A percentile compares a stretch with the other conserved stretches of the same genome.
These are phyloP conservation scores for Exophiala alcalophila DNA, from an alignment of 2,329 filamentous ascomycete species.

Conservation along the genomic window DNA sequence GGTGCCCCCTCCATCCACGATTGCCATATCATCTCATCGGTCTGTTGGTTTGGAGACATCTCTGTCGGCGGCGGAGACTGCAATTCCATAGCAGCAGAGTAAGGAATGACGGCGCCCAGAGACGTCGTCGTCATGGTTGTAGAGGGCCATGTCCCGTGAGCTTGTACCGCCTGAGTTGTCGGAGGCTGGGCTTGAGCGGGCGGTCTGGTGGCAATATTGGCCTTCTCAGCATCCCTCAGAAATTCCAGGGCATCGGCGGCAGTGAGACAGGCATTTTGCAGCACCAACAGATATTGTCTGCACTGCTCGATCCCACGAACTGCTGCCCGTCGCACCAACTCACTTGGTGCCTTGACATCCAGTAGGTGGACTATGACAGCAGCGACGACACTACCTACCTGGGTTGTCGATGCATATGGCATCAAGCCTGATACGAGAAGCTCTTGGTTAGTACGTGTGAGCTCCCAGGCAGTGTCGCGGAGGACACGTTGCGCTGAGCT, in stretches of 20 bases:
- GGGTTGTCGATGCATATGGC: slow-evolving; percentile 1
- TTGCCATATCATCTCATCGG: slow-evolving; percentile 8
- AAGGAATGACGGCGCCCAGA: too few relatives aligned
- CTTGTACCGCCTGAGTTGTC: background rate
- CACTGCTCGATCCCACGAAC: slow-evolving; percentile 4
- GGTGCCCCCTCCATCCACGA: slow-evolving; percentile 2
- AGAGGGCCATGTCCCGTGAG: background rate
- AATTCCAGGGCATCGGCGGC: slow-evolving; percentile 6
- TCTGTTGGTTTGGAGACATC: slow-evolving; percentile 1
- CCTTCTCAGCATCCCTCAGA: slow-evolving; percentile 3
- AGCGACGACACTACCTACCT: slow-evolving; percentile 6
- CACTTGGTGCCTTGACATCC: slow-evolving; percentile 7
- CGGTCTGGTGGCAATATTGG: background rate
- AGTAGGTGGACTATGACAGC: slow-evolving; percentile 5
- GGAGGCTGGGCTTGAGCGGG: background rate
- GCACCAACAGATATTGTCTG: slow-evolving; percentile 4
- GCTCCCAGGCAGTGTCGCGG: slow-evolving; percentile 7
- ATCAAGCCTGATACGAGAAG: slow-evolving; percentile 1
- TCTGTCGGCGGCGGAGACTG: background rate
- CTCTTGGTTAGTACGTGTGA: slow-evolving; percentile 5
- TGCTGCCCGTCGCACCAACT: slow-evolving; percentile 1
- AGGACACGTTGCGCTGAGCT: slow-evolving; percentile 1
- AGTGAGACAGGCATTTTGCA: slow-evolving; percentile 3
- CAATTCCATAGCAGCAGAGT: background rate
- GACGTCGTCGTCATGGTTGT: too few relatives aligned